A percentile compares a stretch with the other conserved stretches of the same genome.
phyloP scores from a whole-genome alignment of 2,329 filamentous ascomycete genomes.

The Neofusicoccum laricinum region DNA sequence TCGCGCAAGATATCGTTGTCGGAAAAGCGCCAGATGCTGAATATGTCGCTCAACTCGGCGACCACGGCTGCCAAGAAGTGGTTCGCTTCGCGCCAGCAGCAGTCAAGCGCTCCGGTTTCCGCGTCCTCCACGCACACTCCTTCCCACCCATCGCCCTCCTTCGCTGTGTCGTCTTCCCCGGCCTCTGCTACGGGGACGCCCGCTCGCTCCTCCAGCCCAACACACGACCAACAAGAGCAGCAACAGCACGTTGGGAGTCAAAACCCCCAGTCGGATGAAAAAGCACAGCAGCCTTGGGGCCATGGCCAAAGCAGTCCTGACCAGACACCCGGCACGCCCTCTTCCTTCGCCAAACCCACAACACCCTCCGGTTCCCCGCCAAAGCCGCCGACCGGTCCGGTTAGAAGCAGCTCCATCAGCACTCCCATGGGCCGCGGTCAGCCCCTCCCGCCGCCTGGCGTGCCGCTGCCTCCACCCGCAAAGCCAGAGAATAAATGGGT shows the following conservation, averaged over 20 bases:
- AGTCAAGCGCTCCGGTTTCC: neutral
- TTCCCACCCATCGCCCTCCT: neutral
- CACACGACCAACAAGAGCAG: neutral
- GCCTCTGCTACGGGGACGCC: neutral
- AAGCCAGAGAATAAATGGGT: slow-evolving; percentile 46
- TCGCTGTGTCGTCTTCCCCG: neutral
- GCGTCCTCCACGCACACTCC: neutral
- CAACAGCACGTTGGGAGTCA: neutral
- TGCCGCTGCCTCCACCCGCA: slow-evolving; percentile 70
- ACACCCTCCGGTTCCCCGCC: neutral
- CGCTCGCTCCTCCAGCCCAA: neutral
- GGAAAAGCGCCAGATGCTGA: slow-evolving; percentile 26
- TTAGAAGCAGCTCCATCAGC: neutral
- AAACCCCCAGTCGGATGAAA: neutral
- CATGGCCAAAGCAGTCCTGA: neutral
- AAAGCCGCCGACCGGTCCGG: neutral
- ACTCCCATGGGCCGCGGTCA: slow-evolving; percentile 76
- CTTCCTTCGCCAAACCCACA: neutral
- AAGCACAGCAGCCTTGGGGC: neutral
- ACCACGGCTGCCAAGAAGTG: slow-evolving; percentile 60
- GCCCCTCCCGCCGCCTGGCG: slow-evolving; percentile 77
- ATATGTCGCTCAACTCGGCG: slow-evolving; percentile 43
- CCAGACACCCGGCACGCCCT: neutral
- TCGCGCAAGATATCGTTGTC: slow-evolving; percentile 15
- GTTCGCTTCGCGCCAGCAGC: slow-evolving; percentile 45